Evolutionary conservation across 148 eudicot species (phyloP).

Genomic region (Vaccinium macrocarpon): DNA sequence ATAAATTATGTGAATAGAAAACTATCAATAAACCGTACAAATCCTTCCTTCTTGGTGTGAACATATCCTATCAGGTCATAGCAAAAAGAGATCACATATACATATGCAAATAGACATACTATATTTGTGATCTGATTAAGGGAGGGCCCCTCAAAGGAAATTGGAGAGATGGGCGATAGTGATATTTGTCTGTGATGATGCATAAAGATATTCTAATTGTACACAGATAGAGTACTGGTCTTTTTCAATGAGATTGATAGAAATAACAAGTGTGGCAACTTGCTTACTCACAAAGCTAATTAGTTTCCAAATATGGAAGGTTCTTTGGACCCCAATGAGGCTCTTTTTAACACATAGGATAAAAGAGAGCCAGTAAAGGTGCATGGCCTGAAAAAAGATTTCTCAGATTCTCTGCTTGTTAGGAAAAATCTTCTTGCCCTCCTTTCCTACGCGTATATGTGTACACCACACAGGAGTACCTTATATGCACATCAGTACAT

Average conservation of each 20-base stretch:
- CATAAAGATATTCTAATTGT: background rate
- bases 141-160: background rate
- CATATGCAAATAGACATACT: no score
- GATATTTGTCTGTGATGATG: background rate
- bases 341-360: background rate
- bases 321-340: background rate
- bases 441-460: background rate
- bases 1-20: no score
- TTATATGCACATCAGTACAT: no score
- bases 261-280: background rate
- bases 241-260: background rate
- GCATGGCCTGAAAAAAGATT: background rate
- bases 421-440: background rate
- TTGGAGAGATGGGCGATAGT: background rate
- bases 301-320: background rate
- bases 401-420: background rate
- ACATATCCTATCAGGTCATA: no score
- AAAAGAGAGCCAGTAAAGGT: background rate
- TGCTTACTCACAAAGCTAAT: background rate
- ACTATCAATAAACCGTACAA: no score
- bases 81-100: no score
- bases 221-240: background rate
- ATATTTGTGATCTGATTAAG: background rate
- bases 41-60: no score
- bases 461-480: no score